Base-by-base conservation (phyloP, 2,329 filamentous ascomycete genomes). In the Ascochyta koolunga region DNA sequence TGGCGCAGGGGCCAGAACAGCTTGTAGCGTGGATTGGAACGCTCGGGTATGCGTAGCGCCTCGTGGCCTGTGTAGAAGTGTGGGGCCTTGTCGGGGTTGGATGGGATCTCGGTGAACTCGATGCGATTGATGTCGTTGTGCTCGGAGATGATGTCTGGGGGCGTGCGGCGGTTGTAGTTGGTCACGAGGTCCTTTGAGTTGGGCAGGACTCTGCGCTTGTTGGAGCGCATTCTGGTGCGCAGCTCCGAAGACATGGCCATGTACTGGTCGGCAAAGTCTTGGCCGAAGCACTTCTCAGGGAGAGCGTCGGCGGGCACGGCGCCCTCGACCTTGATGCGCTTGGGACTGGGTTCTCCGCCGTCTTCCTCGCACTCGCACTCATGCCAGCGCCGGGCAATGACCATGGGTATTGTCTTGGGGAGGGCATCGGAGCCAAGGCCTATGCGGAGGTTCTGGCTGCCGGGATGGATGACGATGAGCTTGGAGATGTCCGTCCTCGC, bases 151-250 rank as follows among this genome's bases (percentile, higher is more conserved):
- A 89, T 84, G 64, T 98, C 95, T 6, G 91, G 88, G 29, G 89
- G 86, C 0, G 87, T 90, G 41, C 91, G 85, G 47, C 90, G 86
- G 75, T 99, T 99, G 82, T 90, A 98, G 70, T 96, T 98, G 61
- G 93, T 86, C 1, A 97, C 93, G 54, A 97, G 81, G 70, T 99
- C 95, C 74, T 96, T 96, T 0, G 93, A 97, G 72, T 98, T 98
- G n/a, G 95, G 95, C 43, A 98, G 78, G 15, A 97, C 93, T 72
- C 96, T 90, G 70, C 91, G 88, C 81, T 98, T 98, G 77, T 96
- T 96, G 63, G 87, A 85, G 58, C 93, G 88, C 90, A 98, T 96
- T 45, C 91, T 89, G 2, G 88, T 79, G 77, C 96, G 96, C 57
- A 99, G 85, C 38, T 97, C 93, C 48, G 87, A 86, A 56, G 86